Base-by-base conservation (phyloP, 1,284 basidiomycete species). In the Phylloboletellus chloephorus region DNA sequence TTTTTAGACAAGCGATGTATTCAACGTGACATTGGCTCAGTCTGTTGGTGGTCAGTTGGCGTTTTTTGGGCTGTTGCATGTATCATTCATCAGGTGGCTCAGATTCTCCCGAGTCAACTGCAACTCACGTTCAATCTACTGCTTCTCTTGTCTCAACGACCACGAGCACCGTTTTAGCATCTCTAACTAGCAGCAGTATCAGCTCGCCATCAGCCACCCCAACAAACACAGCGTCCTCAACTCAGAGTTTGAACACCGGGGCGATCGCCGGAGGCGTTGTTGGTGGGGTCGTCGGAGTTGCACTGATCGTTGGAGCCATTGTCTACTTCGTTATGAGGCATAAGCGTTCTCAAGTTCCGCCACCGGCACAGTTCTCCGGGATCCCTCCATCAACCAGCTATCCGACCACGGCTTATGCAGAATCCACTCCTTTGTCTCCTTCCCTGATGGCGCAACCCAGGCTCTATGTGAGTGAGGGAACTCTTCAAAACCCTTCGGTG, bases 181-280 rank as follows among this genome's bases (percentile, higher is more conserved):
- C 50, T 28, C 31, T 40, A 17, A 49, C 49, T n/a, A 6, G 16
- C n/a, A n/a, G n/a, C n/a, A n/a, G n/a, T n/a, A n/a, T n/a, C n/a
- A n/a, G n/a, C 7, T 4, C 28, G 0, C 23, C 49, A 15, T 39
- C 46, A 13, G 7, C 34, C 15, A 24, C 37, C 10, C 13, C 38
- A 16, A 43, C 37, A 22, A 11, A 0, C 25, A 0, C 44, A 7
- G 4, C 40, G 5, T 22, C 47, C 2, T 36, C 45, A 3, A 6
- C 31, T 1, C 46, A 12, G 2, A 46, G 10, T 8, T 45, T 48
- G 10, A 40, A 50, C 19, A 35, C 46, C 0, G 61, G 44, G 3
- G 56, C 58, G 7, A 64, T 61, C 11, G 63, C 56, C 1, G 64
- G 53, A 6, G 68, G 68, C 12, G 61, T 70, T 5, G 56, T 73